Base-by-base conservation (phyloP, 208 protist genomes). In the Acanthamoeba rhysodes region DNA sequence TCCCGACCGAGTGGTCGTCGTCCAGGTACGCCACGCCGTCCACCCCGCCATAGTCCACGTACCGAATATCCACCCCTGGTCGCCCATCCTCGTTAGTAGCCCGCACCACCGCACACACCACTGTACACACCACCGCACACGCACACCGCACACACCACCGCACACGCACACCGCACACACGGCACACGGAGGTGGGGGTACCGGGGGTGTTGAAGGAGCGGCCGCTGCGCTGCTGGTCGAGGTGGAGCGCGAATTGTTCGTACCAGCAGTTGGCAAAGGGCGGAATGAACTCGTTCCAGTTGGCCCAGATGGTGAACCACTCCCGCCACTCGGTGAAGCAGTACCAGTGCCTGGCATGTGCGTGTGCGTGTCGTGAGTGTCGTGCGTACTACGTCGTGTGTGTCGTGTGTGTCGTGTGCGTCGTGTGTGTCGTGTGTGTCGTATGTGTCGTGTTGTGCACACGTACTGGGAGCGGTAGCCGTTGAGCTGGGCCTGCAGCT, bases 171-270 rank as follows among this genome's bases (percentile, higher is more conserved):
- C 41, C 41, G 41, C 41, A 45, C 41, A 6, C 4, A 8, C 4
- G 16, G 53, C 1, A 6, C 4, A 8, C 2, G 18, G 5, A 22
- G 53, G n/a, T 3, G 32, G 70, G 6, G 24, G 37, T 48, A 45
- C 70, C 70, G 18, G 70, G 37, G 37, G 70, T 80, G 37, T 80
- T 80, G 70, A 80, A 80, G 70, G 70, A 80, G 34, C 70, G 70
- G 32, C 70, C 70, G 18, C 24, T 45, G 37, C 70, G 41, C 41
- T 45, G 24, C 32, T 32, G 18, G 37, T 80, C 70, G 18, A 80
- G 22, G 70, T 80, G 70, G 34, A 80, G 70, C 70, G 70, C 70
- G 14, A 80, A 41, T 34, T 45, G 70, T 24, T 80, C 70, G 22
- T 27, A 80, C 70, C 70, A 80, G 70, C 70, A 80, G 70, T 80